Base-by-base conservation (phyloP, 306 rosid species). In the Glycine latifolia region DNA sequence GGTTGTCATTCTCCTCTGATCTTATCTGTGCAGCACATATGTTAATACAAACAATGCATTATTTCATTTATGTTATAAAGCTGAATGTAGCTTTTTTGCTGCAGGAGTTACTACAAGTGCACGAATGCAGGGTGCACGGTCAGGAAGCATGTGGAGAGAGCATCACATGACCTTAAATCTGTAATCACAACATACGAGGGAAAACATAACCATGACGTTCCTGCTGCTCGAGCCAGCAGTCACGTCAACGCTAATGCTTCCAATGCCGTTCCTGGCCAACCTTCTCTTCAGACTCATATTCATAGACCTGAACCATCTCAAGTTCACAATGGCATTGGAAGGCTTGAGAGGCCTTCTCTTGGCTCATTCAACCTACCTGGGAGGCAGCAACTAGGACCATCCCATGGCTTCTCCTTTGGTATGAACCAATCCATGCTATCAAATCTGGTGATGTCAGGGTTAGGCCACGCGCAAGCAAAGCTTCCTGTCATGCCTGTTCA, bases 71-170 rank as follows among this genome's bases (percentile, higher is more conserved):
- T 67, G 60, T 60, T 67, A 49, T 13, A 74, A 67, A 61, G 56
- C 73, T 89, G 50, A 82, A 46, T 79, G 81, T 76, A 60, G 43
- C 26, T 79, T 39, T 71, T 71, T 76, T 82, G 60, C 35, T 90
- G 86, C 97, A 95, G 97, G 95, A 95, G 98, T 83, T 95, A 95
- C 88, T 95, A 95, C 85, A 95, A 95, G 86, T 95, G 98, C 88
- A 95, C 98, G 2, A 92, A 85, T 74, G 88, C 92, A 4, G 97
- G 98, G 59, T 95, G 98, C 91, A 91, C 91, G 0, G 98, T 95
- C 62, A 92, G 98, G 91, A 95, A 94, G 87, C 98, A 94, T 58
- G 98, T 94, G 60, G 98, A 94, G 90, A 87, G 98, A 84, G 98
- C 97, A 48, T 94, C 98, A 1, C 94, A 92, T 72, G 98, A 94